A percentile compares a stretch with the other conserved stretches of the same genome.
phyloP scores from a whole-genome alignment of 345 rosid genomes.

The Erucastrum elatum region DNA sequence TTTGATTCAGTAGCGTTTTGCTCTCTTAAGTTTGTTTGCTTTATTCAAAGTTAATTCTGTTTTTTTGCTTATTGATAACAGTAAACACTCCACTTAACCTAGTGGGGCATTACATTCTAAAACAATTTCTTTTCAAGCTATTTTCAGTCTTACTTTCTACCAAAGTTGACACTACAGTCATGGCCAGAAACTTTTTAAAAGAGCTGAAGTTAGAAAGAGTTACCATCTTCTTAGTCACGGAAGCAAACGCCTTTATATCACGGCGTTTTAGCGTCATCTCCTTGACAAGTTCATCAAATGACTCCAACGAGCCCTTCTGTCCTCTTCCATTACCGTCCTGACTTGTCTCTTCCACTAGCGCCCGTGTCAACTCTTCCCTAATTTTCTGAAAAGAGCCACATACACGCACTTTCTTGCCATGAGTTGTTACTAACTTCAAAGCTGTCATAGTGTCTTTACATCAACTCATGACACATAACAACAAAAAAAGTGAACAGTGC shows the following conservation, averaged over 20 bases:
- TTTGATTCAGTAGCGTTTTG: no score
- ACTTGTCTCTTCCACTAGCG: constrained; percentile 65
- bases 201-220: constrained; percentile 12
- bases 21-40: no score
- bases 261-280: constrained; percentile 60
- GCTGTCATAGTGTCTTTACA: constrained; percentile 37
- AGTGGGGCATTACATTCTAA: no score
- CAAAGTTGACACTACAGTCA: not conserved
- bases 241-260: constrained; percentile 76
- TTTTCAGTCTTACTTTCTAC: not conserved
- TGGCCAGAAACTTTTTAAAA: not conserved
- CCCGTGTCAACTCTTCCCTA: constrained; percentile 74
- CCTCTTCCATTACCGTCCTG: constrained; percentile 41
- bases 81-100: no score
- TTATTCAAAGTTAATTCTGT: no score
- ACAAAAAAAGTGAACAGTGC: constrained; percentile 26
- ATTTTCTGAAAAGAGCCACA: constrained; percentile 55
- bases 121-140: not conserved
- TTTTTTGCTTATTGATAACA: no score
- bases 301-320: constrained; percentile 47
- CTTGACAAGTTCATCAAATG: constrained; percentile 74
- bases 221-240: constrained; percentile 84
- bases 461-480: constrained; percentile 39
- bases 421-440: constrained; percentile 36
- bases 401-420: constrained; percentile 12